Evolutionary conservation across 108 stramenopile genomes (phyloP).

Genomic region (Chaetoceros tenuissimus): DNA sequence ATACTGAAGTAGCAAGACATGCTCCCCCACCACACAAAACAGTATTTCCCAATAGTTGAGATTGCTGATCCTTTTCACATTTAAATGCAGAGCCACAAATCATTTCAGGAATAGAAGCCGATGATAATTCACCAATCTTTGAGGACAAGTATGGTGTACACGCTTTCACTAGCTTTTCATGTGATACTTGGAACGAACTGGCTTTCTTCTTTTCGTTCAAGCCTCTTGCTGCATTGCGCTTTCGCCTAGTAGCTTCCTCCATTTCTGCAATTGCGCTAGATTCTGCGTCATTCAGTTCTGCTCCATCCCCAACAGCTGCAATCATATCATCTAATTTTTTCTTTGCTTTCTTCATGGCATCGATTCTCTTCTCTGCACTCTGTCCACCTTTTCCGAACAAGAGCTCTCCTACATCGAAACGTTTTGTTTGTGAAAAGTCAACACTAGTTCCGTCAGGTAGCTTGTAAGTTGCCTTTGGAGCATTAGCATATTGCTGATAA

Average conservation of each 20-base stretch:
- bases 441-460: constrained; percentile 70
- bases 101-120: constrained; percentile 68
- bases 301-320: constrained; percentile 9
- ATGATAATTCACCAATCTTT: constrained; percentile 37
- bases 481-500: constrained; percentile 10
- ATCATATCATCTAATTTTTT: constrained; percentile 10
- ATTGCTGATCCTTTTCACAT: constrained; percentile 87
- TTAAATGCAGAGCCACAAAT: constrained; percentile 80
- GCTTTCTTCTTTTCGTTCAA: constrained; percentile 8
- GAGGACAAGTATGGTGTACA: constrained; percentile 36
- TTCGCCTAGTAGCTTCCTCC: neutral
- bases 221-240: neutral
- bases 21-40: constrained; percentile 80
- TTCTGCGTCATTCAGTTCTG: constrained; percentile 5
- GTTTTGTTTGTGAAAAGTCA: constrained; percentile 47
- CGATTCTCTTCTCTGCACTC: constrained; percentile 24
- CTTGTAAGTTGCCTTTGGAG: constrained; percentile 42
- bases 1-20: constrained; percentile 52
- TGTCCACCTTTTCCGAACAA: constrained; percentile 35
- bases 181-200: constrained; percentile 10
- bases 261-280: neutral
- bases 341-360: constrained; percentile 21
- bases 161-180: constrained; percentile 28
- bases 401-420: constrained; percentile 64
- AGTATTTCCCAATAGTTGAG: constrained; percentile 67